These are phyloP conservation scores for Lasiosphaeriaceae sp. DNA, from an alignment of 495 filamentous ascomycete species.

Conservation along the genomic window DNA sequence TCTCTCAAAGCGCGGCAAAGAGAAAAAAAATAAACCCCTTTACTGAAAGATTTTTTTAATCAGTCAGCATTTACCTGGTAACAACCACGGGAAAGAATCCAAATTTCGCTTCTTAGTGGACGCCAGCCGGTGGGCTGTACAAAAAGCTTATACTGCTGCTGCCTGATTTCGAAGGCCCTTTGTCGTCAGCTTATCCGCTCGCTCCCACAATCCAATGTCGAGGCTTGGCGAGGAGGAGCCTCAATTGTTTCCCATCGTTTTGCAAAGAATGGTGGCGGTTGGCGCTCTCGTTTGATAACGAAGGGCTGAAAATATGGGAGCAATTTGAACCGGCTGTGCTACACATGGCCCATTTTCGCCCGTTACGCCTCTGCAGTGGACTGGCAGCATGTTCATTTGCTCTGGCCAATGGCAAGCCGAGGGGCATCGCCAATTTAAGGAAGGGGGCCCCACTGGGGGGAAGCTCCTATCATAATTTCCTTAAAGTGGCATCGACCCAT, in stretches of 20 bases:
- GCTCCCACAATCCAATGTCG: background rate
- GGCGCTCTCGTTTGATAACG: background rate
- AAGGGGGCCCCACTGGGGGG: background rate
- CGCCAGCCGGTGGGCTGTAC: no score
- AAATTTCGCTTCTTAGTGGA: no score
- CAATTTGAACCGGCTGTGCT: background rate
- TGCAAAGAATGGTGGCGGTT: background rate
- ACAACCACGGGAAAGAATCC: no score
- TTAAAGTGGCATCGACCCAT: constrained; percentile 22
- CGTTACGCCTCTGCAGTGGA: background rate
- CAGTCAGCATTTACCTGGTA: no score
- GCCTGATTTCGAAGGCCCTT: background rate
- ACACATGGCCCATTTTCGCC: constrained; percentile 1
- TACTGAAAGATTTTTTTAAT: no score
- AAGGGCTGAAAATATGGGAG: background rate
- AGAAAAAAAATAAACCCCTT: no score
- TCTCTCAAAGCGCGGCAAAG: no score
- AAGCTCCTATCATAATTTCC: constrained; percentile 25
- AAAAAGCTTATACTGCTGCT: background rate
- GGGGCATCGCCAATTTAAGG: background rate
- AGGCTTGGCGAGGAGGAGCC: no score
- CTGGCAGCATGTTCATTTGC: background rate
- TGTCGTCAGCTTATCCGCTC: background rate
- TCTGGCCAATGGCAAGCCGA: constrained; percentile 1
- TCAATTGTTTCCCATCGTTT: background rate